A percentile compares a stretch with the other conserved stretches of the same genome.
Conservation (phyloP, 306 rosid genomes). For the Inga oerstediana region DNA sequence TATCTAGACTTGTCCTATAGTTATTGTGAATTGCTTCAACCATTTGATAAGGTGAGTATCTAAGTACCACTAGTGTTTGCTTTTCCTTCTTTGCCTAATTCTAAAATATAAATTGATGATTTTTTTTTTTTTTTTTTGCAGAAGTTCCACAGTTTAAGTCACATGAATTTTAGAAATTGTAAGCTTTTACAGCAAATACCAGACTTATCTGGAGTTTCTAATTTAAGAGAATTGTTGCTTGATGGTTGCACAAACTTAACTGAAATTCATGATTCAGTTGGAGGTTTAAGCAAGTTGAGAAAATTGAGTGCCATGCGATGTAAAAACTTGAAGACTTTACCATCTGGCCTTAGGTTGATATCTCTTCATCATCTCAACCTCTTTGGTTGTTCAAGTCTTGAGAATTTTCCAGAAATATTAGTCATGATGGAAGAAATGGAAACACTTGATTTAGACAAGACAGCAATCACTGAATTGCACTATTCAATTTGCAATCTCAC, state of each 20-base stretch:
- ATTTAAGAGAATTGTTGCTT: not conserved
- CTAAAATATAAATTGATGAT: not conserved
- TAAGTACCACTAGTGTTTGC: not conserved
- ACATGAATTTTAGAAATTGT: not conserved
- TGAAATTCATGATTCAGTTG: constrained; percentile 4
- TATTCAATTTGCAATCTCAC: not conserved
- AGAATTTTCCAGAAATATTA: not conserved
- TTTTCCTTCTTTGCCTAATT: not conserved
- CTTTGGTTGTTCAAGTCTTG: not conserved
- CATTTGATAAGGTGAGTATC: not conserved
- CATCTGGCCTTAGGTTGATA: not conserved
- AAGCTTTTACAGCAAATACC: not conserved
- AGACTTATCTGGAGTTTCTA: not conserved
- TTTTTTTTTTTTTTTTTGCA: not conserved
- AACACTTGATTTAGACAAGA: not conserved
- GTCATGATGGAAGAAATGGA: not conserved
- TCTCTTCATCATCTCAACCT: not conserved
- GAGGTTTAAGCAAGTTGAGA: not conserved
- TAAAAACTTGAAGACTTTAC: not conserved
- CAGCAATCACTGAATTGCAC: not conserved
- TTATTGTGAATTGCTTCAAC: not conserved
- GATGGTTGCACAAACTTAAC: not conserved
- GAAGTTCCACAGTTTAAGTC: not conserved
- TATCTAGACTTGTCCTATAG: not conserved
- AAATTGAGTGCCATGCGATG: constrained; percentile 11